Evolutionary conservation across 2,329 filamentous ascomycete species (phyloP).

Genomic region (Arthroderma sp.): DNA sequence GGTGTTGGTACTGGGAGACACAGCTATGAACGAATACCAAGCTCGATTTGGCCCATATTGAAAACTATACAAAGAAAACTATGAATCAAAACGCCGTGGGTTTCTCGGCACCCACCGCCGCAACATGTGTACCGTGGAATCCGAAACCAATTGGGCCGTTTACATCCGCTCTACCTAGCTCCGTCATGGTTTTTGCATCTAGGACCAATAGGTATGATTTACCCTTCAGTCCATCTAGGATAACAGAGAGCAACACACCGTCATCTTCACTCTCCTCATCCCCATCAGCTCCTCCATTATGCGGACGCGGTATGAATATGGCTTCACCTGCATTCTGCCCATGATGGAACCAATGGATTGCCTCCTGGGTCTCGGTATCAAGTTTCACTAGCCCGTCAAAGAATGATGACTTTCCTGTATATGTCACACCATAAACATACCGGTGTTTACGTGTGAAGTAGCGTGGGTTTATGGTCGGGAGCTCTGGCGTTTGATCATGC

Average conservation of each 20-base stretch:
- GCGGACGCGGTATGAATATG: constrained; percentile 37
- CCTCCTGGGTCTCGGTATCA: constrained; percentile 32
- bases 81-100: constrained; percentile 3
- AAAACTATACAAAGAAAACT: background rate
- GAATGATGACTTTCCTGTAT: constrained; percentile 36
- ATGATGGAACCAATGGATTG: constrained; percentile 32
- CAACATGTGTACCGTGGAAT: constrained; percentile 38
- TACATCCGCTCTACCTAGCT: constrained; percentile 39
- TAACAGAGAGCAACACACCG: constrained; percentile 40
- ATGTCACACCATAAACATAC: constrained; percentile 37
- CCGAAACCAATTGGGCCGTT: constrained; percentile 38
- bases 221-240: constrained; percentile 37
- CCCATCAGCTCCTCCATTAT: background rate
- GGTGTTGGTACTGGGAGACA: no score
- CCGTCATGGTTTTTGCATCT: constrained; percentile 36
- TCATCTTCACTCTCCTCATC: constrained; percentile 35
- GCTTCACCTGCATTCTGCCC: constrained; percentile 42
- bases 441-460: constrained; percentile 33
- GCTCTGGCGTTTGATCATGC: constrained; percentile 25
- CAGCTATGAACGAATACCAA: no score
- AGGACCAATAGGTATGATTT: constrained; percentile 42
- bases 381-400: constrained; percentile 41
- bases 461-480: constrained; percentile 38
- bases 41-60: background rate
- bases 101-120: constrained; percentile 6